phyloP scores from a whole-genome alignment of 495 filamentous ascomycete species.

The Penicillium mononematosum region DNA sequence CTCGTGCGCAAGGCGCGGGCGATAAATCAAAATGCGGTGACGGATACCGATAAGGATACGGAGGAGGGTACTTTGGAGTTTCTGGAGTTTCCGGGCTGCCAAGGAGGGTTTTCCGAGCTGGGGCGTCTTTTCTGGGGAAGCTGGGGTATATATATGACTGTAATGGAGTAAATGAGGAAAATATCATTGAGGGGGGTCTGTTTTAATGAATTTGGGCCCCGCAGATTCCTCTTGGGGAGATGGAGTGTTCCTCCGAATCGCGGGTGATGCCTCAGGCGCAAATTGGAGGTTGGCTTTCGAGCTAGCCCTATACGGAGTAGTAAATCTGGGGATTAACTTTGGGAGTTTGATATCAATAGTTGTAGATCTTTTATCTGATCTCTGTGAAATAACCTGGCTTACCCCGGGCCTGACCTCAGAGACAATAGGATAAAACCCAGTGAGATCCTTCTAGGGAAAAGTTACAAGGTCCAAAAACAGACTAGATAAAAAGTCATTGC shows the following conservation, averaged over 20 bases:
- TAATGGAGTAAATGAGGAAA: constrained; percentile 13
- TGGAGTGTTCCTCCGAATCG: constrained; percentile 25
- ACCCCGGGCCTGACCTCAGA: neutral
- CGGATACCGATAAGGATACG: constrained; percentile 7
- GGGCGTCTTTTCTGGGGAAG: neutral
- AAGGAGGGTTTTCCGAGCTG: neutral
- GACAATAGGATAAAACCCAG: neutral
- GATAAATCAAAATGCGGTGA: constrained; percentile 5
- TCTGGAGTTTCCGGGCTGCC: constrained; percentile 20
- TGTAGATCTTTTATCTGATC: neutral
- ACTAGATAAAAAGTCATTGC: neutral
- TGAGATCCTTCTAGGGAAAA: neutral
- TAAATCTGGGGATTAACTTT: constrained; percentile 8
- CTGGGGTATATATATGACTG: neutral
- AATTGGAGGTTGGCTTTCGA: constrained; percentile 4
- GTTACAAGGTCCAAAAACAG: neutral
- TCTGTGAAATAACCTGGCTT: neutral
- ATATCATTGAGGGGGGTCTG: constrained; percentile 6
- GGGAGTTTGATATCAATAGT: neutral
- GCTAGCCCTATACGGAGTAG: constrained; percentile 4
- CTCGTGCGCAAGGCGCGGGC: constrained; percentile 11
- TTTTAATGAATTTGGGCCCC: constrained; percentile 28
- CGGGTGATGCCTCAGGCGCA: constrained; percentile 18
- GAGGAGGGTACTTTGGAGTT: constrained; percentile 1
- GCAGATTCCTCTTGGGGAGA: constrained; percentile 37